Conservation (phyloP, 2,329 filamentous ascomycete species). For the Sordariomycetes sp. region DNA sequence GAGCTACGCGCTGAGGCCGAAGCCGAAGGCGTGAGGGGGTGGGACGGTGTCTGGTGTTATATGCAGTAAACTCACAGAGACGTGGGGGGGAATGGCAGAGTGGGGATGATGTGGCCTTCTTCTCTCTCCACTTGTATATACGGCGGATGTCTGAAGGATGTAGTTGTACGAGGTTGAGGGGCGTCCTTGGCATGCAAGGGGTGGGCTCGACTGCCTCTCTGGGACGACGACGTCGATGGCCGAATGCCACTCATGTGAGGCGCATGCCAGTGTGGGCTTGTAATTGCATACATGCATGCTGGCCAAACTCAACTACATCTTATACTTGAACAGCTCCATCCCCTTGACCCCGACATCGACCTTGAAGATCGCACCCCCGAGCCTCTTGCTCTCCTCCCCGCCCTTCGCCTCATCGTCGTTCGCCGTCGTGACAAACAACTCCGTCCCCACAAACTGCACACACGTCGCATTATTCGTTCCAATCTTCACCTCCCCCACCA, state of each 20-base stretch:
- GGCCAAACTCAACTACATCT: constrained; percentile 21
- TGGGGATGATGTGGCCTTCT: no score
- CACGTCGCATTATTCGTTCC: constrained; percentile 75
- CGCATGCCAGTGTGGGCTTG: no score
- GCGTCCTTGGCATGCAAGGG: no score
- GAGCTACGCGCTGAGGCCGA: background rate
- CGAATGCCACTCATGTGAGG: no score
- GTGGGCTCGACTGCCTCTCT: no score
- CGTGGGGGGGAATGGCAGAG: no score
- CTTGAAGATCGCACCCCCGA: constrained; percentile 60
- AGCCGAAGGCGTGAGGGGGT: background rate
- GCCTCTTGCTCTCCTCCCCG: constrained; percentile 41
- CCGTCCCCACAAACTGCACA: constrained; percentile 61
- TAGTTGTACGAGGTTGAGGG: no score
- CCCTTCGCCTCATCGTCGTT: constrained; percentile 51
- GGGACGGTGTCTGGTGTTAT: background rate
- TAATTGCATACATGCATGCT: no score
- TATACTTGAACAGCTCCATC: constrained; percentile 50
- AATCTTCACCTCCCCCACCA: constrained; percentile 62
- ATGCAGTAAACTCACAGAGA: no score
- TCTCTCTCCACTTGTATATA: no score
- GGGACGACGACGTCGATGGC: no score
- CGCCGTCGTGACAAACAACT: constrained; percentile 70
- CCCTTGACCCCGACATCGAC: constrained; percentile 65
- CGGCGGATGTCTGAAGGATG: no score